Percentiles rank a stretch among this genome's conserved stretches.
phyloP scores from a whole-genome alignment of 371 early-diverging fungal species.

The Mortierella sp. region DNA sequence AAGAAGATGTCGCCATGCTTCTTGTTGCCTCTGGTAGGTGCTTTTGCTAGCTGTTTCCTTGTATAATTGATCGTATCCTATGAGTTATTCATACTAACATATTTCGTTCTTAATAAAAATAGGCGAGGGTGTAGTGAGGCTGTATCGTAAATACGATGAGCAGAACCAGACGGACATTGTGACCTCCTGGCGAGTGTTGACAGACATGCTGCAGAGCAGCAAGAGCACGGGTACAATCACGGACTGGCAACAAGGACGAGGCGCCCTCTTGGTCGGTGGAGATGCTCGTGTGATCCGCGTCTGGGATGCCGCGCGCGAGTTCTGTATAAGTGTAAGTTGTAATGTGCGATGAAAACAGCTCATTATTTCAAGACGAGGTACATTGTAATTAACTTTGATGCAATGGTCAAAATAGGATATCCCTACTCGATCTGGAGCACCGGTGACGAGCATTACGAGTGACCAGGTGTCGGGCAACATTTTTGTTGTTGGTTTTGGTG shows the following conservation, averaged over 20 bases:
- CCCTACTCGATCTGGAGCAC: constrained; percentile 72
- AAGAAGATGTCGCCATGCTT: constrained; percentile 87
- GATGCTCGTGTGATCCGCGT: constrained; percentile 79
- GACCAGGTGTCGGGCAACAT: constrained; percentile 77
- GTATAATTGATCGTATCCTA: constrained; percentile 42
- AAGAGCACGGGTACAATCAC: constrained; percentile 75
- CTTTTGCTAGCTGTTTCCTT: neutral
- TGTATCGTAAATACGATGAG: constrained; percentile 82
- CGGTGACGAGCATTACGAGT: constrained; percentile 81
- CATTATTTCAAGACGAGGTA: too few relatives aligned
- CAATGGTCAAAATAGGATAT: constrained; percentile 77
- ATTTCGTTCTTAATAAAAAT: neutral
- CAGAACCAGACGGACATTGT: constrained; percentile 75
- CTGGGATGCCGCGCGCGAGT: constrained; percentile 90
- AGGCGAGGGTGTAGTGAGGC: constrained; percentile 85
- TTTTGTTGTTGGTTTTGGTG: constrained; percentile 84
- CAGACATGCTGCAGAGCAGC: constrained; percentile 75
- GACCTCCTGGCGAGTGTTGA: constrained; percentile 82
- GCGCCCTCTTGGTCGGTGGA: constrained; percentile 80
- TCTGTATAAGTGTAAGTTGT: constrained; percentile 73
- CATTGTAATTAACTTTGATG: neutral
- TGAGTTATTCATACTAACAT: neutral
- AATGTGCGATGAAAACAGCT: too few relatives aligned
- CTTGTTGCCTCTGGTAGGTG: constrained; percentile 81
- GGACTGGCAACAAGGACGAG: constrained; percentile 87